phyloP scores from a whole-genome alignment of 2,329 filamentous ascomycete species.

The Fusarium siculi region DNA sequence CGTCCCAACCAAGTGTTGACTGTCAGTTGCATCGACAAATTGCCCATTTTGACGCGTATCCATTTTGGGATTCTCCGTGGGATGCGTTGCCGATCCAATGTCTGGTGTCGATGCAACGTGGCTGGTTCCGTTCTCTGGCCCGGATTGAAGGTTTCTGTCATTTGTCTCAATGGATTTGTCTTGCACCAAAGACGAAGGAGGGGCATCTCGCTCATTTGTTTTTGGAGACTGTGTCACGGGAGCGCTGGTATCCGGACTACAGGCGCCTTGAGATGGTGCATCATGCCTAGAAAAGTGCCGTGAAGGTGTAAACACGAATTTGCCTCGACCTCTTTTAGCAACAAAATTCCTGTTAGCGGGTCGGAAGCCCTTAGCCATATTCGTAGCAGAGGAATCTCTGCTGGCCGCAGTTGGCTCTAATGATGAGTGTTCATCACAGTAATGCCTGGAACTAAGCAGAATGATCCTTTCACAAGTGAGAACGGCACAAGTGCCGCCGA shows the following conservation, averaged over 20 bases:
- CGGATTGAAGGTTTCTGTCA: neutral
- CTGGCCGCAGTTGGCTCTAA: neutral
- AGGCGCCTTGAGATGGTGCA: neutral
- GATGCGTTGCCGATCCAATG: neutral
- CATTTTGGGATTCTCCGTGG: neutral
- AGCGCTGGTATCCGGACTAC: neutral
- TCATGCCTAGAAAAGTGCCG: conserved; percentile 5
- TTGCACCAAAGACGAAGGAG: neutral
- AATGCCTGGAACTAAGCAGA: conserved; percentile 17
- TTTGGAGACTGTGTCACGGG: neutral
- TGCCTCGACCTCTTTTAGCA: conserved; percentile 29
- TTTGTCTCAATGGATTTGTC: neutral
- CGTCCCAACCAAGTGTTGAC: neutral
- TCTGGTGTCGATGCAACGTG: neutral
- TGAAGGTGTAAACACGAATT: conserved; percentile 1
- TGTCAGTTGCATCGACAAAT: neutral
- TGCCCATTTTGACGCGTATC: neutral
- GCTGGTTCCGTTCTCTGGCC: neutral
- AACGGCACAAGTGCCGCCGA: conserved; percentile 30
- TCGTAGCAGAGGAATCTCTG: neutral
- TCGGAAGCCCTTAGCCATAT: neutral
- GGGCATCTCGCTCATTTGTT: neutral
- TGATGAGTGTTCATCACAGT: conserved; percentile 20
- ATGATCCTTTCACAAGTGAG: conserved; percentile 23
- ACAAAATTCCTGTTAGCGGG: conserved; percentile 13